These are phyloP conservation scores for Populus hybrid DNA, from an alignment of 441 rosid genomes.

Conservation along the genomic window DNA sequence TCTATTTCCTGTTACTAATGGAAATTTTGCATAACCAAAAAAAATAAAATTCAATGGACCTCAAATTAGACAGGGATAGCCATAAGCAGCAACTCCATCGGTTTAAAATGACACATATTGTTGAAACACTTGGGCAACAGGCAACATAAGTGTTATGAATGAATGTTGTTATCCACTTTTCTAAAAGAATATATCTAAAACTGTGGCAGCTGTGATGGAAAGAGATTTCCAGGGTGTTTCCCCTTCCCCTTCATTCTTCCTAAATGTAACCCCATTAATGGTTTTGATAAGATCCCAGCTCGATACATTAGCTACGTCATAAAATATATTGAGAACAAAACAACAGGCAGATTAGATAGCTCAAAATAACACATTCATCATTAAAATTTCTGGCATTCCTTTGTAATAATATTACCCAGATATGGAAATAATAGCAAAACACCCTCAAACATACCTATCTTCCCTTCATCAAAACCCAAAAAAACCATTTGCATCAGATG, in stretches of 20 bases:
- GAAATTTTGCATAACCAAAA: background rate
- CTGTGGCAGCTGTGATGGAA: background rate
- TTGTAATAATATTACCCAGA: background rate
- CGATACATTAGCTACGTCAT: background rate
- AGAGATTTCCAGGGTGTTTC: background rate
- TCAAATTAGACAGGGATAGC: background rate
- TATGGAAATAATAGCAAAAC: background rate
- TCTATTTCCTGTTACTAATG: background rate
- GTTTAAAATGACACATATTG: background rate
- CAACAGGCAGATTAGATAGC: background rate
- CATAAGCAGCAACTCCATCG: background rate
- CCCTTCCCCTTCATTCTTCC: background rate
- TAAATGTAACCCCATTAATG: background rate
- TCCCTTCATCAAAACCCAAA: background rate
- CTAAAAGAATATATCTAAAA: background rate
- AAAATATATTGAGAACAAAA: background rate
- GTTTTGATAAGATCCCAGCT: background rate
- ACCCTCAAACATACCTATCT: background rate
- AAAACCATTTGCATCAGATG: background rate
- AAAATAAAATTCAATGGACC: background rate
- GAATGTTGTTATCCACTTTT: background rate
- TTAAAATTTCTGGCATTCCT: background rate
- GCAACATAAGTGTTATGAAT: background rate
- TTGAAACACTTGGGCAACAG: background rate
- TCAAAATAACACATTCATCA: background rate